phyloP scores from a whole-genome alignment of 2,329 filamentous ascomycete genomes.

The Epichloe glyceriae region DNA sequence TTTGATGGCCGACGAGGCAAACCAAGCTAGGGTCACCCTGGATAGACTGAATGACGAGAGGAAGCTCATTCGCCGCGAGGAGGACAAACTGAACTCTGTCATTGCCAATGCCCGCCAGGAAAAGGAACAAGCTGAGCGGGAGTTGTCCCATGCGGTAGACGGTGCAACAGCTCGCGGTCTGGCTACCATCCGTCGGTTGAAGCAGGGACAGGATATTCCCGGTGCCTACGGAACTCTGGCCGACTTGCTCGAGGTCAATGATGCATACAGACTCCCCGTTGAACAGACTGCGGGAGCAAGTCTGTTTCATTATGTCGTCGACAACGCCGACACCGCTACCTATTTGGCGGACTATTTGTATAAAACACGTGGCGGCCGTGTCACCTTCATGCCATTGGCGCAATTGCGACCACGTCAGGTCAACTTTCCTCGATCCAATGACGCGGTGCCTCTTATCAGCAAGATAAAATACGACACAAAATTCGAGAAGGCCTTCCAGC shows the following conservation, averaged over 20 bases:
- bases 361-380: conserved; percentile 65
- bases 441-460: conserved; percentile 75
- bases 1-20: conserved; percentile 58
- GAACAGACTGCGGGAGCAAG: conserved; percentile 88
- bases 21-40: conserved; percentile 62
- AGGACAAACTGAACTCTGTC: conserved; percentile 72
- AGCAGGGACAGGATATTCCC: conserved; percentile 62
- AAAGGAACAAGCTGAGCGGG: conserved; percentile 62
- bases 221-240: conserved; percentile 89
- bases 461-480: conserved; percentile 67
- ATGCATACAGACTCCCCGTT: conserved; percentile 75
- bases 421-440: conserved; percentile 73
- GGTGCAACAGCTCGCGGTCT: conserved; percentile 75
- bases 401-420: conserved; percentile 57
- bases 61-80: conserved; percentile 77
- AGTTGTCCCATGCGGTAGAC: conserved; percentile 77
- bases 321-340: conserved; percentile 78
- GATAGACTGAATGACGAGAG: conserved; percentile 76
- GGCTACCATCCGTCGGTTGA: conserved; percentile 73
- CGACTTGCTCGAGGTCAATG: conserved; percentile 78
- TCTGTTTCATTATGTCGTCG: conserved; percentile 91
- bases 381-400: conserved; percentile 91
- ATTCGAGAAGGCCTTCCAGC: conserved; percentile 78
- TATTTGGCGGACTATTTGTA: conserved; percentile 68
- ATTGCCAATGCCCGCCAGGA: conserved; percentile 65